Base-by-base conservation (phyloP, 1,139 yeast genomes). In the Sugiyamaella castrensis region DNA sequence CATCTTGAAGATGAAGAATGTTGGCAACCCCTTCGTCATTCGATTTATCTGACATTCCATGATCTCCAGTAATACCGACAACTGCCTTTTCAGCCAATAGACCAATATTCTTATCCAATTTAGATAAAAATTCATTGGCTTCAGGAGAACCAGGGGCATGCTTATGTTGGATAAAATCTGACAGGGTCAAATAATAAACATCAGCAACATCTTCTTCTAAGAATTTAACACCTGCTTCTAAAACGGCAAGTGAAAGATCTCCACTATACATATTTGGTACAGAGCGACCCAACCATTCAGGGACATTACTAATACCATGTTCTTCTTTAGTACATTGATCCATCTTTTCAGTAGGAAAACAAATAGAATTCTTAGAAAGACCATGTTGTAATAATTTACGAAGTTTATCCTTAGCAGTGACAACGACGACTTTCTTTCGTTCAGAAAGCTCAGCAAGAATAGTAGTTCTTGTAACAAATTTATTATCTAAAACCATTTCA, bases 1-100 rank as follows among this genome's bases (percentile, higher is more conserved):
- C 47, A 33, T 46, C 49, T 35, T 46, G 49, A 5, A 46, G 10
- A 34, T 38, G 40, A 10, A 44, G 16, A 11, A 46, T 40, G 28
- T 46, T 46, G 30, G 49, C 45, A 26, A 36, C 26, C 8, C 37
- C 40, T 16, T 46, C 49, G 5, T 12, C 35, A 26, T 39, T 34
- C 3, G 49, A 46, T 33, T 46, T 46, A 28, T 46, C 49, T 9
- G 48, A 43, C 49, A 46, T 46, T 3, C 49, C 49, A 39, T 46
- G 49, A 36, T 46, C 49, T 8, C 49, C 49, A 27, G 49, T 46
- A 8, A 46, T 46, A 12, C 49, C 49, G 8, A 46, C 45, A 4
- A 40, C 46, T 13, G 46, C 40, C 11, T 38, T 45, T 12, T 16
- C 34, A 16, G 37, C 37, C 4, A 46, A 31, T 19, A 46, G 12